Conservation (phyloP, 495 filamentous ascomycete species). For the Penicillium turbatum region DNA sequence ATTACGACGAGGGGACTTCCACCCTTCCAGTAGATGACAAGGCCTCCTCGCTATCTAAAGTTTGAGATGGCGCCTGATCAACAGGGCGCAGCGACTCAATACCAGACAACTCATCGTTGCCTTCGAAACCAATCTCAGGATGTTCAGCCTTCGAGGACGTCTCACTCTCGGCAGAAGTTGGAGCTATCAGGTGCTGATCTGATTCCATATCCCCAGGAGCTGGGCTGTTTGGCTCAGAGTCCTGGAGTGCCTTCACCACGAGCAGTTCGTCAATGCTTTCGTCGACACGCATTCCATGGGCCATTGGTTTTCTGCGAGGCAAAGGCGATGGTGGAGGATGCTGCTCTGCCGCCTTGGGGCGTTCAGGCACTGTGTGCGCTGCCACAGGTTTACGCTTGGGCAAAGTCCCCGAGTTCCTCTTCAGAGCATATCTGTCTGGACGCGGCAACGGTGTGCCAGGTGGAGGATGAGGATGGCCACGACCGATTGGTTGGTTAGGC, state of each 20-base stretch:
- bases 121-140: neutral
- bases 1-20: constrained; percentile 9
- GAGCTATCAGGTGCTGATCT: constrained; percentile 2
- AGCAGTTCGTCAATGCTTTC: constrained; percentile 38
- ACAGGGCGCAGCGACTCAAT: constrained; percentile 3
- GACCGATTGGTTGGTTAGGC: constrained; percentile 65
- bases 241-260: constrained; percentile 49
- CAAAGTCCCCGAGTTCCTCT: constrained; percentile 50
- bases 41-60: constrained; percentile 1
- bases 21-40: constrained; percentile 1
- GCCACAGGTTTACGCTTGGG: constrained; percentile 60
- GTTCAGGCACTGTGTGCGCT: constrained; percentile 35
- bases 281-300: constrained; percentile 17
- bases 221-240: constrained; percentile 50
- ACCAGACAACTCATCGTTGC: constrained; percentile 7
- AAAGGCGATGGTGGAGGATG: constrained; percentile 27
- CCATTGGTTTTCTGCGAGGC: constrained; percentile 36
- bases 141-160: constrained; percentile 5
- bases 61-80: constrained; percentile 10
- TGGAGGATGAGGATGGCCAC: constrained; percentile 53
- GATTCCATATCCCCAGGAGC: constrained; percentile 26
- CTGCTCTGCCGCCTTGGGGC: constrained; percentile 19
- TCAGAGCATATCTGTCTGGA: constrained; percentile 60
- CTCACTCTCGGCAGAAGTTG: constrained; percentile 9
- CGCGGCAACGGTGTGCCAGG: constrained; percentile 65